These are phyloP conservation scores for Venustampulla echinocandica DNA, from an alignment of 495 filamentous ascomycete genomes.

Conservation along the genomic window DNA sequence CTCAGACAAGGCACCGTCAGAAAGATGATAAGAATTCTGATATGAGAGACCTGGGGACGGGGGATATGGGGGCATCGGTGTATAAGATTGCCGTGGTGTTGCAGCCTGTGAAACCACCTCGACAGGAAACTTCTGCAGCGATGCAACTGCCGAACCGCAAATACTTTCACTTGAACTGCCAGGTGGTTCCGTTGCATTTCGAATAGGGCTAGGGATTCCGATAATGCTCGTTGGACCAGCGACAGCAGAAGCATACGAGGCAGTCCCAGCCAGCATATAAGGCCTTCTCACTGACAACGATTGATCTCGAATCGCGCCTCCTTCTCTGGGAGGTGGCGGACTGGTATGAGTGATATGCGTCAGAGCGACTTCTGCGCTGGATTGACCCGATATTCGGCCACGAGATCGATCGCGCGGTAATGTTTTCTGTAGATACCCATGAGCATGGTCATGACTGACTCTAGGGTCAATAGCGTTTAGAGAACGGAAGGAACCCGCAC, in stretches of 20 bases:
- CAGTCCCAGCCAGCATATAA: slow-evolving; percentile 10
- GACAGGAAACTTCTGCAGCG: slow-evolving; percentile 17
- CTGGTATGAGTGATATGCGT: slow-evolving; percentile 15
- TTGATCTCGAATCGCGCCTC: slow-evolving; percentile 19
- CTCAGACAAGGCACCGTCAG: slow-evolving; percentile 7
- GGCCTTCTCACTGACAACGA: slow-evolving; percentile 2
- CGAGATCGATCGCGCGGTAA: slow-evolving; percentile 20
- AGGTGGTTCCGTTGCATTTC: slow-evolving; percentile 1
- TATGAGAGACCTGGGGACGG: slow-evolving; percentile 9
- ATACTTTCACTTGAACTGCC: not conserved
- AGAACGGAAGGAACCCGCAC: slow-evolving; percentile 40
- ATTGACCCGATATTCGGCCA: slow-evolving; percentile 28
- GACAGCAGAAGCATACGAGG: slow-evolving; percentile 21
- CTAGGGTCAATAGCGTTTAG: slow-evolving; percentile 35
- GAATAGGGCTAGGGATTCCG: not conserved
- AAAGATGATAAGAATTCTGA: not conserved
- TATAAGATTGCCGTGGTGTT: not conserved
- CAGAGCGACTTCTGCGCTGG: slow-evolving; percentile 18
- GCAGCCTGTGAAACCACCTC: not conserved
- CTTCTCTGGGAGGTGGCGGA: slow-evolving; percentile 19
- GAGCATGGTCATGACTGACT: slow-evolving; percentile 23
- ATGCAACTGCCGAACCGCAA: slow-evolving; percentile 11
- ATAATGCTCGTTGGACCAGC: slow-evolving; percentile 8
- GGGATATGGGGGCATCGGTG: slow-evolving; percentile 12
- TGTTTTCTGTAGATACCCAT: slow-evolving; percentile 31